Conservation (phyloP, 2,329 filamentous ascomycete species). For the Aspergillus candidus region DNA sequence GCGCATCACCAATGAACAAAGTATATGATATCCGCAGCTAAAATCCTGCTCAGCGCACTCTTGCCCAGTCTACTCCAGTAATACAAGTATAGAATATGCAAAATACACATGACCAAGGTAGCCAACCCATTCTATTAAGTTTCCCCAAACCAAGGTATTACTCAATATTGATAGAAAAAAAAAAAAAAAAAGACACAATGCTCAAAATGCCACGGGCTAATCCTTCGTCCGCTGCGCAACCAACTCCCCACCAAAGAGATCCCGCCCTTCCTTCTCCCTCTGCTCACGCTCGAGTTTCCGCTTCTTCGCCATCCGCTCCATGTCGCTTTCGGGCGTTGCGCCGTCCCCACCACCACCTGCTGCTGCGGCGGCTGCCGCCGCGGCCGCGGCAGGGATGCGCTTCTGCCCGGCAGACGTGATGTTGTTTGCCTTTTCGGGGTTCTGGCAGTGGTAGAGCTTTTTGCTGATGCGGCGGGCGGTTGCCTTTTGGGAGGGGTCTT, state of each 20-base stretch:
- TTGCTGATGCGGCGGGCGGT: constrained; percentile 43
- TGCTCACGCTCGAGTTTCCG: constrained; percentile 30
- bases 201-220: not conserved
- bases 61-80: too few species aligned
- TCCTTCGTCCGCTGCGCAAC: constrained; percentile 28
- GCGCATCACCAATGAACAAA: too few species aligned
- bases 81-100: too few species aligned
- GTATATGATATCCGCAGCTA: too few species aligned
- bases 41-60: too few species aligned
- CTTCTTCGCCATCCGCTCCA: constrained; percentile 36
- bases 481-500: constrained; percentile 37
- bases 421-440: constrained; percentile 41
- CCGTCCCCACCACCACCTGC: constrained; percentile 16
- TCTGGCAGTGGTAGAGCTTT: constrained; percentile 45
- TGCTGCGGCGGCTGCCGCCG: constrained; percentile 11
- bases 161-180: too few species aligned
- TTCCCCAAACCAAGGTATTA: too few species aligned
- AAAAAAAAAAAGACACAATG: too few species aligned
- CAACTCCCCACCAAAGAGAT: constrained; percentile 35
- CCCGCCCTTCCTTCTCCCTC: constrained; percentile 16
- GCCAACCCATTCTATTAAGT: too few species aligned
- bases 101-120: too few species aligned
- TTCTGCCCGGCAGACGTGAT: constrained; percentile 34
- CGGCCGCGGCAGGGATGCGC: constrained; percentile 31
- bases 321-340: constrained; percentile 30